Percentiles rank a stretch among this genome's conserved stretches.
Conservation (phyloP, 306 rosid species). For the Mimosa bimucronata region DNA sequence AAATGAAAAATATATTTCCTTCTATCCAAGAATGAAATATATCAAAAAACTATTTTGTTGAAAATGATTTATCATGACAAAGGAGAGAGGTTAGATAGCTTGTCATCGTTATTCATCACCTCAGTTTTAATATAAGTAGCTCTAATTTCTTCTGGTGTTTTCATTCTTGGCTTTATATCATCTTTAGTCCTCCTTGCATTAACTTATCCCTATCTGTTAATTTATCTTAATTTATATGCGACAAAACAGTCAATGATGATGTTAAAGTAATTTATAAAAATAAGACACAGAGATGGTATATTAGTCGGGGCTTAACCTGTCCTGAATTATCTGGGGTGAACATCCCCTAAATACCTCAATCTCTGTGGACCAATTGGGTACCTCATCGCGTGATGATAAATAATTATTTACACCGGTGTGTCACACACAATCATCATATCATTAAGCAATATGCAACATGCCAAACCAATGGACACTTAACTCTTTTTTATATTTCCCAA, state of each 20-base stretch:
- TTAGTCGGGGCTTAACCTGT: too few species aligned
- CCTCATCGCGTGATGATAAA: too few species aligned
- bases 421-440: too few species aligned
- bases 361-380: conserved; percentile 81
- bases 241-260: conserved; percentile 30
- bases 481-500: too few species aligned
- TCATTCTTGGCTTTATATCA: conserved; percentile 75
- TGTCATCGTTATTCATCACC: conserved; percentile 52
- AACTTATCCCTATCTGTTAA: conserved; percentile 69
- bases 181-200: conserved; percentile 76
- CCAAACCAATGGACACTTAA: too few species aligned
- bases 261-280: conserved; percentile 1
- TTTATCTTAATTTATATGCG: conserved; percentile 58
- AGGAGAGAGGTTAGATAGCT: conserved; percentile 18
- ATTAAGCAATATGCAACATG: too few species aligned
- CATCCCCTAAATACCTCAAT: conserved; percentile 82
- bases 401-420: too few species aligned
- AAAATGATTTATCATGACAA: conserved; percentile 1
- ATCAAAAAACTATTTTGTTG: conserved; percentile 21
- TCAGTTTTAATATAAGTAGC: conserved; percentile 80
- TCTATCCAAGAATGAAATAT: conserved; percentile 9
- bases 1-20: conserved; percentile 1
- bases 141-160: conserved; percentile 84
- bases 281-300: conserved; percentile 32
- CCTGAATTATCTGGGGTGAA: conserved; percentile 39